Evolutionary conservation across 2,329 filamentous ascomycete genomes (phyloP).

Genomic region (Aplosporella prunicola): DNA sequence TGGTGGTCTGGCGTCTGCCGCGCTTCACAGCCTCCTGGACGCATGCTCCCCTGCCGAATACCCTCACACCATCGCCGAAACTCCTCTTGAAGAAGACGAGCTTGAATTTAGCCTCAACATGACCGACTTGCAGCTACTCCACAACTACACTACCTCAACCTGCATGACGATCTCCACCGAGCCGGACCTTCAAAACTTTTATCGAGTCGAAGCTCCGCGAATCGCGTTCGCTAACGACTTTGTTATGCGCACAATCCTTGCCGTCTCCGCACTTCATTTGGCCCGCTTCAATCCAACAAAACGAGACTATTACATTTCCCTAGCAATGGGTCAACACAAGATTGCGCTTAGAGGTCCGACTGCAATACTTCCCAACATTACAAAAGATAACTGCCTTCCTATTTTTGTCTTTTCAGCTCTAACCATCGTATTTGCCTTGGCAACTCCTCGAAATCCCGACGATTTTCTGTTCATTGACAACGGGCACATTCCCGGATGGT

Average conservation of each 20-base stretch:
- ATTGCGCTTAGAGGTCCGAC: slow-evolving; percentile 7
- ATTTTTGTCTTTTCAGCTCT: slow-evolving; percentile 9
- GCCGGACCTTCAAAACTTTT: slow-evolving; percentile 16
- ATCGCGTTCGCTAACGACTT: slow-evolving; percentile 34
- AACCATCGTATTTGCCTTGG: slow-evolving; percentile 7
- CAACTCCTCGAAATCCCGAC: slow-evolving; percentile 6
- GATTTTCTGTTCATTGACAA: slow-evolving; percentile 6
- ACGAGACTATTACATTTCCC: slow-evolving; percentile 3
- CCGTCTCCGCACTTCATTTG: slow-evolving; percentile 36
- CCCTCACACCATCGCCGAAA: not conserved
- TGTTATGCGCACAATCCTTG: slow-evolving; percentile 35
- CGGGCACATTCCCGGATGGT: slow-evolving; percentile 8
- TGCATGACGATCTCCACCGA: slow-evolving; percentile 17
- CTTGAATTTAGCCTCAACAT: slow-evolving; percentile 3
- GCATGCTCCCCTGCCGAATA: not conserved
- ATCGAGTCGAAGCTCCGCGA: slow-evolving; percentile 18
- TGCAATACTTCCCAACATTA: slow-evolving; percentile 4
- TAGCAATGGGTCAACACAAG: slow-evolving; percentile 7
- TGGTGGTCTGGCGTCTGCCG: not conserved
- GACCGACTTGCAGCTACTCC: slow-evolving; percentile 21
- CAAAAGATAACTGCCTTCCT: slow-evolving; percentile 5
- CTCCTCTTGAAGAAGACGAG: slow-evolving; percentile 1
- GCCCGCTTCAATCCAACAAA: slow-evolving; percentile 18
- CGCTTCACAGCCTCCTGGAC: not conserved
- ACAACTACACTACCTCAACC: slow-evolving; percentile 24